Base-by-base conservation (phyloP, 2,329 filamentous ascomycete species). In the Nemania serpens region DNA sequence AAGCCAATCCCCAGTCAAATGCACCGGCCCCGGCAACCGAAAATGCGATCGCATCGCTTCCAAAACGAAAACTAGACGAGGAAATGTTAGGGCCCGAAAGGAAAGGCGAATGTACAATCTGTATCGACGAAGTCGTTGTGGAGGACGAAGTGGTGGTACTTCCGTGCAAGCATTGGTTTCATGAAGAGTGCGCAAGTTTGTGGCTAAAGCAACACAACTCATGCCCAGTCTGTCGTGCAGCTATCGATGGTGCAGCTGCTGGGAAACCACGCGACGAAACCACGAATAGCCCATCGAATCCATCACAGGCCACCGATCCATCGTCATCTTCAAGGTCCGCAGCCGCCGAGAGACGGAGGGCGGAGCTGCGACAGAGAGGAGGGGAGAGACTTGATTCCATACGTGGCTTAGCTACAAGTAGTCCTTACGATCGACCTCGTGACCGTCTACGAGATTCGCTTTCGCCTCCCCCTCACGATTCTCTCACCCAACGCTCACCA, bases 101-200 rank as follows among this genome's bases (percentile, higher is more conserved):
- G 6, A 91, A 89, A 59, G 89, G 87, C 43, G 93, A 97, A 71
- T 99, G 95, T 75, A 93, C 91, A 37, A 97, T 99, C 60, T 99
- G 95, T 76, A 96, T 98, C 80, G 93, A 97, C 57, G 85, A 91
- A 29, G 88, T 96, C 63, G 82, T 85, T 25, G 72, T 90, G 37
- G 90, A 87, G 11, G 87, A 91, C 33, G 87, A 91, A 72, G 91
- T 94, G 5, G 85, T 90, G 0, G 83, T 88, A 47, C 77, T 99
- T 52, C 93, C 93, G 0, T 99, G 95, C 77, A 89, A 87, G 61
- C 95, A 99, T 72, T 97, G 92, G 91, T 98, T 97, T 74, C 94
- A 97, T 71, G 88, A 88, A 59, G 80, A 85, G 25, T 98, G 94
- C 70, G 90, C 95, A 36, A 83, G 87, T 22, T 81, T 90, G 51